Evolutionary conservation across 2,329 filamentous ascomycete genomes (phyloP), one percentile per base, ranked within the genome.

Genomic region (Eutypella sp.): DNA sequence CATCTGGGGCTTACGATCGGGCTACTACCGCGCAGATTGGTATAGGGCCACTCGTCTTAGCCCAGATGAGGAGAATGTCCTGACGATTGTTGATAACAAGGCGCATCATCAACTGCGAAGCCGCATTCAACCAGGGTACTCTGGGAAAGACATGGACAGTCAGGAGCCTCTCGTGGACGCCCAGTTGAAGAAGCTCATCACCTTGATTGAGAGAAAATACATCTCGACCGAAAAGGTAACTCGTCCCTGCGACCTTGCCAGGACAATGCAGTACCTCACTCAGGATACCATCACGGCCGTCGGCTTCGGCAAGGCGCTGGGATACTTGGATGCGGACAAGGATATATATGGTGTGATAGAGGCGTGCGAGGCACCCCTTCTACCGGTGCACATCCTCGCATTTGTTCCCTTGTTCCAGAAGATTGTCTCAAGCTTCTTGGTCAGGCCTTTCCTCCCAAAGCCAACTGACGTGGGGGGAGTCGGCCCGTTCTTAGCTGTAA

Each of bases 261-360:
- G 64, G 25, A 74, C 75, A 44, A 67, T 72, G 2, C 73, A 76
- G 45, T 79, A 69, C 61, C 71, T 79, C 39, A 78, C 76, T 1
- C 62, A 80, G 3, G 77, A 81, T 50, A 72, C 79, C 33, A 77
- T 81, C 48, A 74, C 69, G 20, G 66, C 69, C 3, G 56, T 81
- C 11, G 74, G 72, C 1, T 73, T 79, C 23, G 76, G 76, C 36
- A 57, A 68, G 40, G 59, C 67, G 4, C 74, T 78, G 42, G 72
- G 74, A 9, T 75, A 71, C 51, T 57, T 76, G 4, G 64, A 67
- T 6, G 49, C 63, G 15, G 71, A 79, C 56, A 54, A 60, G 5
- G 75, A 79, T 48, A 57, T 40, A n/a, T 40, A 13, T 7, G 11
- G 18, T 20, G 19, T 22, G 16, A 22, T 40, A 5, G 38, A 16